Conservation (phyloP, 2,329 filamentous ascomycete species). For the Sphaerulina populicola region DNA sequence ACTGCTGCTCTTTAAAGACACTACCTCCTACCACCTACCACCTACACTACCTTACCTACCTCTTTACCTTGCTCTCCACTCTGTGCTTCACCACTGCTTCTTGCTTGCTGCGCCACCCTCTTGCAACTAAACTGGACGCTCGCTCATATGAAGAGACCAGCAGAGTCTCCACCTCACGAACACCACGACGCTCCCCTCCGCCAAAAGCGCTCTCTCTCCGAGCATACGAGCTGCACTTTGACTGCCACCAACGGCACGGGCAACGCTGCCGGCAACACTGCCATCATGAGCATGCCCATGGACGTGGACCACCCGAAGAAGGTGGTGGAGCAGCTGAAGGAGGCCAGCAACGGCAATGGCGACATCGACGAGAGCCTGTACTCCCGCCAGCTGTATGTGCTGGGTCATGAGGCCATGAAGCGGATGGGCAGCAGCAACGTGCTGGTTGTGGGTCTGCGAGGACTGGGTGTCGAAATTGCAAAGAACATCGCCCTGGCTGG, state of each 20-base stretch:
- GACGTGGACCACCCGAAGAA: slow-evolving; percentile 53
- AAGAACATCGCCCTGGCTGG: slow-evolving; percentile 98
- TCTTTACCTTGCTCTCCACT: background rate
- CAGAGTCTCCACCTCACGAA: slow-evolving; percentile 14
- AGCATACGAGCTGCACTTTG: slow-evolving; percentile 8
- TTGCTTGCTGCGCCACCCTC: background rate
- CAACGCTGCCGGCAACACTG: slow-evolving; percentile 23
- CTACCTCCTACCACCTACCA: too few relatives aligned
- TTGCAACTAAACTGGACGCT: background rate
- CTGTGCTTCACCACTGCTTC: background rate
- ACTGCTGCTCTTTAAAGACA: too few relatives aligned
- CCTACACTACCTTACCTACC: too few relatives aligned
- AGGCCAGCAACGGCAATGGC: slow-evolving; percentile 39
- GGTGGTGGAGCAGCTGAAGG: slow-evolving; percentile 52
- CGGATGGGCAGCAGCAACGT: slow-evolving; percentile 96
- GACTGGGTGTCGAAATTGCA: slow-evolving; percentile 92
- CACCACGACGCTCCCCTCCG: slow-evolving; percentile 11
- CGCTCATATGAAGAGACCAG: slow-evolving; percentile 18
- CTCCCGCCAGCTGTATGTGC: slow-evolving; percentile 60
- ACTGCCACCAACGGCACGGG: slow-evolving; percentile 1
- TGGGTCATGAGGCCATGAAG: slow-evolving; percentile 86
- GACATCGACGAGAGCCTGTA: slow-evolving; percentile 62
- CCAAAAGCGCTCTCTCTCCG: slow-evolving; percentile 12
- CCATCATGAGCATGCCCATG: slow-evolving; percentile 44
- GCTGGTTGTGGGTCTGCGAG: slow-evolving; percentile 82